Evolutionary conservation across 805 yeast genomes (phyloP).

Genomic region (Teunomyces tritomae): DNA sequence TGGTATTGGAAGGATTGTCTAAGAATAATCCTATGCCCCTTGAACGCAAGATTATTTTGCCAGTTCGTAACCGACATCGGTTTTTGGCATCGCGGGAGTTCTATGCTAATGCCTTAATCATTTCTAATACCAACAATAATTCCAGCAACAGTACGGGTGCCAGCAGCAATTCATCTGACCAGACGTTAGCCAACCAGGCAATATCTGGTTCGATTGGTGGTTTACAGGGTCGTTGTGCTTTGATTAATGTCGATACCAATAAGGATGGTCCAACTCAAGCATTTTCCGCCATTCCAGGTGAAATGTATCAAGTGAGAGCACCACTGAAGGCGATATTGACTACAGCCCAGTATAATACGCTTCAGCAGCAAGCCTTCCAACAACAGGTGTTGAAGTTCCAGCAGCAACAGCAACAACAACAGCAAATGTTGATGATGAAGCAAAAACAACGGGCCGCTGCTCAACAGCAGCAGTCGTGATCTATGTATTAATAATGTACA

Average conservation of each 20-base stretch:
- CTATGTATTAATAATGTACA: background rate
- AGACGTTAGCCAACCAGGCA: conserved; percentile 46
- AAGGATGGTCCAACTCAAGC: conserved; percentile 31
- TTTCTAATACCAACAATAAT: conserved; percentile 54
- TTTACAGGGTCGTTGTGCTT: conserved; percentile 74
- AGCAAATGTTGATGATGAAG: conserved; percentile 27
- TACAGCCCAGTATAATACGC: conserved; percentile 41
- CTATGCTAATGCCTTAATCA: conserved; percentile 82
- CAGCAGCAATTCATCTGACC: conserved; percentile 25
- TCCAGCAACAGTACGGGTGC: conserved; percentile 2
- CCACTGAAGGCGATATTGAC: conserved; percentile 42
- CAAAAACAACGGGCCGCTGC: conserved; percentile 24
- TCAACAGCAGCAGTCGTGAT: conserved; percentile 6
- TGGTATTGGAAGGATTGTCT: conserved; percentile 84
- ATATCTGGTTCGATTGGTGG: conserved; percentile 62
- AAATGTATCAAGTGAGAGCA: conserved; percentile 45
- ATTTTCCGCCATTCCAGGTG: conserved; percentile 62
- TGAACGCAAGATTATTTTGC: conserved; percentile 69
- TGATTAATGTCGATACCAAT: conserved; percentile 59
- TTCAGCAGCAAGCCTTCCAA: conserved; percentile 45
- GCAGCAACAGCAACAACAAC: conserved; percentile 38
- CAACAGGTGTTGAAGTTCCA: conserved; percentile 41
- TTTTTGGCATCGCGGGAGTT: conserved; percentile 89
- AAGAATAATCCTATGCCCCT: conserved; percentile 80
- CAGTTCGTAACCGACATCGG: conserved; percentile 66